Conservation (phyloP, 257 asterid genomes). For the Hygrophila difformis region DNA sequence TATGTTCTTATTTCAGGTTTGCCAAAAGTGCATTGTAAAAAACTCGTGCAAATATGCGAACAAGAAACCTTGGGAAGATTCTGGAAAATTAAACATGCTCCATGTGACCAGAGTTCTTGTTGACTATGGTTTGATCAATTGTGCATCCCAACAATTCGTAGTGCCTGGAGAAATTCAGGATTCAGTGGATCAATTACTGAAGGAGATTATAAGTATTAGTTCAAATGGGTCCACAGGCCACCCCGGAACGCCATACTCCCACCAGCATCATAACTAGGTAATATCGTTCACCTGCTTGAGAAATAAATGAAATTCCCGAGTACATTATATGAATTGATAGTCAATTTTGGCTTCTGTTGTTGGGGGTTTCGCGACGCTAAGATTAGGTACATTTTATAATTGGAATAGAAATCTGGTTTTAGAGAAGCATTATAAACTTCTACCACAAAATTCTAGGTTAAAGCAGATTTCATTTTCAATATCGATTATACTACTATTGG, state of each 20-base stretch:
- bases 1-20: constrained; percentile 48
- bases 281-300: not conserved
- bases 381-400: too few relatives aligned
- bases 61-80: constrained; percentile 22
- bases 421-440: too few relatives aligned
- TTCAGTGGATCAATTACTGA: constrained; percentile 47
- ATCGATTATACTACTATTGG: too few relatives aligned
- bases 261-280: not conserved
- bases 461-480: too few relatives aligned
- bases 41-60: constrained; percentile 45
- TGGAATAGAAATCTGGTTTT: too few relatives aligned
- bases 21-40: constrained; percentile 50
- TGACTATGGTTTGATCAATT: constrained; percentile 52
- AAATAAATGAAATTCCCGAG: too few relatives aligned
- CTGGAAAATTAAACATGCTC: constrained; percentile 29
- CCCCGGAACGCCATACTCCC: not conserved
- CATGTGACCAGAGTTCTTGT: constrained; percentile 43
- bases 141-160: constrained; percentile 39
- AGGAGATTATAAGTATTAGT: constrained; percentile 51
- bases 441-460: too few relatives aligned
- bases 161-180: constrained; percentile 51
- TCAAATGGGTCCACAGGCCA: constrained; percentile 20
- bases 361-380: too few relatives aligned
- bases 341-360: too few relatives aligned
- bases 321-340: too few relatives aligned